Evolutionary conservation across 2,329 filamentous ascomycete genomes (phyloP).

Genomic region (Alternaria brassicicola): DNA sequence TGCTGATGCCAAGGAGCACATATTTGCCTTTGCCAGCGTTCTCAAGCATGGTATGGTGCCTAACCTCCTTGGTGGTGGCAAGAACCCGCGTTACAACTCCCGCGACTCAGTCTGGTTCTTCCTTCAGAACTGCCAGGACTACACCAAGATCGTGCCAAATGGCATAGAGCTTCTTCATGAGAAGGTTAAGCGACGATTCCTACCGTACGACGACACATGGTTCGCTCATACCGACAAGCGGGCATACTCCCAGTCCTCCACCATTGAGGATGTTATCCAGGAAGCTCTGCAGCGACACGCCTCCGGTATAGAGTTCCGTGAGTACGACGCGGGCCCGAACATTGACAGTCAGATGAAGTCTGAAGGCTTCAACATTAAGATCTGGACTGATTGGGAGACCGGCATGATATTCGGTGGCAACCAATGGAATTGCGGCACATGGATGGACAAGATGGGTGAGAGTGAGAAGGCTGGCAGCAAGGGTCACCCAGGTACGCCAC

Average conservation of each 20-base stretch:
- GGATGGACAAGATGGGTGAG: constrained; percentile 99
- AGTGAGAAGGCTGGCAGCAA: constrained; percentile 89
- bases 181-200: constrained; percentile 80
- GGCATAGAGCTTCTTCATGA: constrained; percentile 76
- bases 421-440: constrained; percentile 94
- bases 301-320: constrained; percentile 85
- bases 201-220: constrained; percentile 96
- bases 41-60: constrained; percentile 99
- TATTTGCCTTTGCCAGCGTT: constrained; percentile 91
- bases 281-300: constrained; percentile 93
- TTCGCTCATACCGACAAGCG: constrained; percentile 80
- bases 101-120: constrained; percentile 98
- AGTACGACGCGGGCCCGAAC: constrained; percentile 87
- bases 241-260: constrained; percentile 84
- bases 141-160: constrained; percentile 78
- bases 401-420: constrained; percentile 94
- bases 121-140: constrained; percentile 94
- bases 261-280: constrained; percentile 87
- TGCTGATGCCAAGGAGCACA: constrained; percentile 89
- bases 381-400: constrained; percentile 87
- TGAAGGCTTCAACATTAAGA: constrained; percentile 89
- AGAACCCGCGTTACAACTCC: constrained; percentile 89
- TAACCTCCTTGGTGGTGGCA: constrained; percentile 86
- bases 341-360: constrained; percentile 93
- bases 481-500: constrained; percentile 92